Percentiles rank a stretch among this genome's conserved stretches.
Evolutionary conservation across 192 early-diverging fungal species (phyloP).

Genomic region (Funneliformis geosporum): DNA sequence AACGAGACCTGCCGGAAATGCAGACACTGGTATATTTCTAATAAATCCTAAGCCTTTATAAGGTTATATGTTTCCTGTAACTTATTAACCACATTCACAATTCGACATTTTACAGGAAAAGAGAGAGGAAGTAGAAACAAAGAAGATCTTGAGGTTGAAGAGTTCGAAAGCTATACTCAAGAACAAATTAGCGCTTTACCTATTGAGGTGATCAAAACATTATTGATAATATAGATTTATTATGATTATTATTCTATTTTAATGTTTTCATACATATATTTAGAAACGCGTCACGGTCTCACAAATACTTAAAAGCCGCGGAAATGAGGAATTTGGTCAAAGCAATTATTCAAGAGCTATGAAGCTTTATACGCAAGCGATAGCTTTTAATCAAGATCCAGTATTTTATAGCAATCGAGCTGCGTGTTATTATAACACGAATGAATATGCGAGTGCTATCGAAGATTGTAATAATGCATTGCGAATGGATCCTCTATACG

Average conservation of each 20-base stretch:
- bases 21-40: conserved; percentile 26
- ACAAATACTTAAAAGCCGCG: conserved; percentile 75
- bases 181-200: conserved; percentile 40
- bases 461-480: conserved; percentile 85
- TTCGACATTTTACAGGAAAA: conserved; percentile 14
- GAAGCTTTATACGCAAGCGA: conserved; percentile 85
- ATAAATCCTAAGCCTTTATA: background rate
- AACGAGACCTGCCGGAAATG: conserved; percentile 37
- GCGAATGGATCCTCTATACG: conserved; percentile 79
- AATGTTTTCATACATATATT: conserved; percentile 3
- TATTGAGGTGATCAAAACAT: conserved; percentile 34
- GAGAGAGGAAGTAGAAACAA: conserved; percentile 1
- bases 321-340: conserved; percentile 84
- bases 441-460: conserved; percentile 74
- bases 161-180: conserved; percentile 41
- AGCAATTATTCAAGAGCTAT: conserved; percentile 87
- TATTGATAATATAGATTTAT: background rate
- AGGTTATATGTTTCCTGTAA: background rate
- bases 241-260: background rate
- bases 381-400: conserved; percentile 76
- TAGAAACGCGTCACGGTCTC: conserved; percentile 66
- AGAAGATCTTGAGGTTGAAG: conserved; percentile 33
- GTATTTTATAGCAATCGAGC: conserved; percentile 96
- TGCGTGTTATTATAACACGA: conserved; percentile 82
- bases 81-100: background rate